A percentile compares a stretch with the other conserved stretches of the same genome.
These are phyloP conservation scores for Penicillium sclerotigenum DNA, from an alignment of 2,329 filamentous ascomycete species.

Conservation along the genomic window DNA sequence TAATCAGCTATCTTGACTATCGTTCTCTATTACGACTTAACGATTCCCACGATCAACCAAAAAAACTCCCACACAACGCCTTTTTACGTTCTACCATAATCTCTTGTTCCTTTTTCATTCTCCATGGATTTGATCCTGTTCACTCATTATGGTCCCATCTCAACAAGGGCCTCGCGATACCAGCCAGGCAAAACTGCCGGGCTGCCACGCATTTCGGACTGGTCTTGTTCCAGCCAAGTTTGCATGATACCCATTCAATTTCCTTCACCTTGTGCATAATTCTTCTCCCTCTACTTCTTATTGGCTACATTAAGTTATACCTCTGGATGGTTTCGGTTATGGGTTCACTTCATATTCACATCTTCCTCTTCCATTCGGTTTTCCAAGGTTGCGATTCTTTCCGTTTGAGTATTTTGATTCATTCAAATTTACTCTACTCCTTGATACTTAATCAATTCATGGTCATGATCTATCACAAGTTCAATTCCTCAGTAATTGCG, in stretches of 20 bases:
- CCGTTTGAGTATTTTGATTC: not conserved
- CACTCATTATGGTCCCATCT: not conserved
- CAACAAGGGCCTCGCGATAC: constrained; percentile 1
- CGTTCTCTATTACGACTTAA: constrained; percentile 5
- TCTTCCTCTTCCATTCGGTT: not conserved
- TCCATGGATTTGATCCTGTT: not conserved
- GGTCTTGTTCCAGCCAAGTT: constrained; percentile 2
- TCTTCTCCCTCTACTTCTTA: not conserved
- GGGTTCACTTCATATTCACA: not conserved
- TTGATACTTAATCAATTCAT: not conserved
- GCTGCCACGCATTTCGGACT: not conserved
- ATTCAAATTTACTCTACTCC: not conserved
- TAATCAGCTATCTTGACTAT: constrained; percentile 3
- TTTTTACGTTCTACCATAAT: constrained; percentile 1
- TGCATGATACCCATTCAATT: constrained; percentile 10
- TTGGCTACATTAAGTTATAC: not conserved
- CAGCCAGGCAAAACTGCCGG: not conserved
- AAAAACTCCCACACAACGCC: constrained; percentile 1
- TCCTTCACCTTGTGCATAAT: not conserved
- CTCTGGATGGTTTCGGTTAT: not conserved
- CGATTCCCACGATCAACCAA: constrained; percentile 4
- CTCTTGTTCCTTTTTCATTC: not conserved
- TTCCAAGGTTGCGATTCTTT: not conserved
- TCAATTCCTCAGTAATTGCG: not conserved
- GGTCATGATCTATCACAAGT: not conserved